Evolutionary conservation across 352 stramenopile species (phyloP).

Genomic region (Phytophthora rubi): DNA sequence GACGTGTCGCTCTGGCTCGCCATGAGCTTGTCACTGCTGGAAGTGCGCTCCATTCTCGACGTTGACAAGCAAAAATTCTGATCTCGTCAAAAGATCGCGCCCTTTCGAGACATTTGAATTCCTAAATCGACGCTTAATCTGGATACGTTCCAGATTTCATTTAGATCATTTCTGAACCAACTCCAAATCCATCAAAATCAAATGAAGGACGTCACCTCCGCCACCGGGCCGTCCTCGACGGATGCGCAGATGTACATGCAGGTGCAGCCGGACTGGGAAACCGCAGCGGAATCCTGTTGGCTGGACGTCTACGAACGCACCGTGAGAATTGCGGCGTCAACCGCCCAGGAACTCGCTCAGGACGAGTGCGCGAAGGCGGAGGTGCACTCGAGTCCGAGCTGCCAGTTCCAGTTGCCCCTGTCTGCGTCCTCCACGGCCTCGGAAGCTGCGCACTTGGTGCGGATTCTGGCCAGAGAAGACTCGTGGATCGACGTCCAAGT

Average conservation of each 20-base stretch:
- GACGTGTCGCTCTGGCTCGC: not conserved
- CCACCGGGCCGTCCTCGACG: conserved; percentile 5
- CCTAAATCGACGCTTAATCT: not conserved
- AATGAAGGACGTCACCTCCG: conserved; percentile 18
- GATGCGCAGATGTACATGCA: conserved; percentile 57
- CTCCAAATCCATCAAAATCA: not conserved
- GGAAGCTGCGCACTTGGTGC: conserved; percentile 32
- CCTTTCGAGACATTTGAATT: conserved; percentile 7
- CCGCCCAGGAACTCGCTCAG: conserved; percentile 17
- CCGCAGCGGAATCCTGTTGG: conserved; percentile 38
- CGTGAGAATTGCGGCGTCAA: conserved; percentile 25
- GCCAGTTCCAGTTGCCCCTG: conserved; percentile 55
- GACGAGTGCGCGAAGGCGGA: conserved; percentile 15
- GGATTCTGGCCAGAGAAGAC: conserved; percentile 42
- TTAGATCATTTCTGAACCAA: not conserved
- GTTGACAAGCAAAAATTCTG: conserved; percentile 16
- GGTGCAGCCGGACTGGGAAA: conserved; percentile 67
- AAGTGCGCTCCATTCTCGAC: not conserved
- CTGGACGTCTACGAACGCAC: conserved; percentile 63
- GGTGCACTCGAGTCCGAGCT: conserved; percentile 34
- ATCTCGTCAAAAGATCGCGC: conserved; percentile 14
- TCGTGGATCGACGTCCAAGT: conserved; percentile 60
- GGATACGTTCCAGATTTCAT: not conserved
- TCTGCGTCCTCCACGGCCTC: not conserved
- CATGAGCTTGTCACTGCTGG: not conserved